Conservation (phyloP, 1,139 yeast genomes). For the Debaryomycetaceae sp. region DNA sequence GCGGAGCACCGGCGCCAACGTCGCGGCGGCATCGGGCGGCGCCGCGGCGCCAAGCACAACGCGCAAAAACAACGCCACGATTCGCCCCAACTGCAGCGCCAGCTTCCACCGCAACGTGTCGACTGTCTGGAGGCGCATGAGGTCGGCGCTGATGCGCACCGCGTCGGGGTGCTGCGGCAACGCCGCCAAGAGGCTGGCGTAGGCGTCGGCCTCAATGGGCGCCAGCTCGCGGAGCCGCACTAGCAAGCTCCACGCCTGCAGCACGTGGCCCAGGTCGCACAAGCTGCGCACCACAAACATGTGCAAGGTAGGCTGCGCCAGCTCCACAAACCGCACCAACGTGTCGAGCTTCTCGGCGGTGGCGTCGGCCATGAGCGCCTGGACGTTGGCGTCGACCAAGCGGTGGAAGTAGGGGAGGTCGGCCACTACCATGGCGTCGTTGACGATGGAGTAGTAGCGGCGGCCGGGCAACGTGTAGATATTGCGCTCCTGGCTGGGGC, state of each 20-base stretch:
- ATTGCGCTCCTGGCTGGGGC: constrained; percentile 27
- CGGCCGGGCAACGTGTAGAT: constrained; percentile 20
- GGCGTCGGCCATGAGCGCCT: constrained; percentile 2
- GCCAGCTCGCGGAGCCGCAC: constrained; percentile 1
- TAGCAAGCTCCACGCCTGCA: constrained; percentile 6
- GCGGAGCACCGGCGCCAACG: no score
- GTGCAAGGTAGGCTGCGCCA: constrained; percentile 5
- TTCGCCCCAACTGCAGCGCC: no score
- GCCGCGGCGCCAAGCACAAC: no score
- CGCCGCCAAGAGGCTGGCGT: constrained; percentile 3
- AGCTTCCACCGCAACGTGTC: neutral
- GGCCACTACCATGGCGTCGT: constrained; percentile 19
- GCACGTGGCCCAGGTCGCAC: constrained; percentile 6
- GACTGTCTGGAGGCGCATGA: constrained; percentile 4
- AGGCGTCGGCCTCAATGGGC: constrained; percentile 5
- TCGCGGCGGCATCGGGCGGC: constrained; percentile 1
- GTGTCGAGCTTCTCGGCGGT: constrained; percentile 3
- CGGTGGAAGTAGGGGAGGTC: constrained; percentile 8
- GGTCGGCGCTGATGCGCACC: constrained; percentile 2
- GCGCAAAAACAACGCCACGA: no score
- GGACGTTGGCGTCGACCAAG: constrained; percentile 2
- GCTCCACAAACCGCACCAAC: constrained; percentile 3
- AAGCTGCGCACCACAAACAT: constrained; percentile 7
- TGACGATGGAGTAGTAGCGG: constrained; percentile 20
- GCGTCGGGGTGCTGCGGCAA: neutral